Base-by-base conservation (phyloP, 2,329 filamentous ascomycete species). In the Hypoxylon sp. region DNA sequence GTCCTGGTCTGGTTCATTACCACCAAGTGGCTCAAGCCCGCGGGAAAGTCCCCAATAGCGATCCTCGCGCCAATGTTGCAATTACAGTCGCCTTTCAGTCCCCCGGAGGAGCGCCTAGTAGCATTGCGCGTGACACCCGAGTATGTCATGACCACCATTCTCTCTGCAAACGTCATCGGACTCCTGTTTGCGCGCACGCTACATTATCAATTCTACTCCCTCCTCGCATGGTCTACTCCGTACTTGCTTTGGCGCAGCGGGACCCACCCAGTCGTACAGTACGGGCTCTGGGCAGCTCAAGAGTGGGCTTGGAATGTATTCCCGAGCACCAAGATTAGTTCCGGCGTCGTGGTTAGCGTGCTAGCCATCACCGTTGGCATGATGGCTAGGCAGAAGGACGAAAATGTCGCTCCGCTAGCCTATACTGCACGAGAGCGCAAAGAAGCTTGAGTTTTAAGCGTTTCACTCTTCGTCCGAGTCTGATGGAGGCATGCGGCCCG, bases 291-390 rank as follows among this genome's bases (percentile, higher is more conserved):
- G 89, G 83, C 80, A 2, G 80, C 85, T 57, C 93, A 97, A 75
- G 93, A 97, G 74, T 93, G 89, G 88, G 91, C 90, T 10, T 97
- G 93, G 93, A 96, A 97, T 67, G 86, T 93, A 8, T 97, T 90
- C 72, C 93, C 93, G n/a, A 96, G 92, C 72, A 86, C 83, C 3
- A 70, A 76, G 24, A 57, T 70, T 43, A 86, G 83, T 70, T 86
- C 84, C 3, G 72, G 71, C 11, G 77, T 81, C 13, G 93, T 92
- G 7, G 90, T 99, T 11, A 81, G 81, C 20, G 84, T 86, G 33
- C 78, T 98, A 67, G 85, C 85, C 15, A 71, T 84, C 10, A 90
- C 89, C 13, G 86, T 94, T 1, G 77, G 78, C 4, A 80, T 85
- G 42, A 76, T 79, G 64, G 85, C 82, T 48, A 74, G 76, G 10